These are phyloP conservation scores for Hypoxylon sp. DNA, from an alignment of 2,329 filamentous ascomycete genomes.

Conservation along the genomic window DNA sequence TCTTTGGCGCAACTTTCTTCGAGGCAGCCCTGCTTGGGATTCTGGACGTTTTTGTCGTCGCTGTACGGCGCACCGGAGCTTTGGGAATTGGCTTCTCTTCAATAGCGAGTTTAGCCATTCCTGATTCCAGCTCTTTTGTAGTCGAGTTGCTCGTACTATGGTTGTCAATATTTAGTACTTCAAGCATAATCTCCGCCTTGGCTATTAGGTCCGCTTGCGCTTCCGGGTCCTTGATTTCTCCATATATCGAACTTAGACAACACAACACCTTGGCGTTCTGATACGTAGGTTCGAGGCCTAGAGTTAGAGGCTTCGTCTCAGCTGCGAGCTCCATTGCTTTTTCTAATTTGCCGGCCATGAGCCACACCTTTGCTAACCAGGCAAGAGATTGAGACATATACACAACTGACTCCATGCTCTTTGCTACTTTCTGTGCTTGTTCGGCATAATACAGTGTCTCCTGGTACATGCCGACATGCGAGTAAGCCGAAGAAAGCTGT, in stretches of 20 bases:
- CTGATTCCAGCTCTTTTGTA: constrained; percentile 55
- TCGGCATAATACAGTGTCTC: constrained; percentile 92
- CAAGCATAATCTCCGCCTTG: constrained; percentile 65
- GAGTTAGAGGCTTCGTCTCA: constrained; percentile 67
- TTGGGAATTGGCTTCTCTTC: constrained; percentile 52
- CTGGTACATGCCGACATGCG: constrained; percentile 86
- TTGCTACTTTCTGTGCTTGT: constrained; percentile 83
- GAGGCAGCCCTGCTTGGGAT: constrained; percentile 48
- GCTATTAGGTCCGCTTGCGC: constrained; percentile 61
- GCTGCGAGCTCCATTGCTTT: constrained; percentile 70
- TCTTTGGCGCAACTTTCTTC: constrained; percentile 52
- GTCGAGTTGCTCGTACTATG: constrained; percentile 24
- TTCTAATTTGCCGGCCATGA: constrained; percentile 70
- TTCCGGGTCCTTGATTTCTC: constrained; percentile 63
- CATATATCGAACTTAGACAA: constrained; percentile 69
- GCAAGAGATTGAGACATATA: constrained; percentile 68
- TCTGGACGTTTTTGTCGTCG: constrained; percentile 44
- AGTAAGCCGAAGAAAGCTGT: constrained; percentile 83
- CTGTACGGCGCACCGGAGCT: constrained; percentile 39
- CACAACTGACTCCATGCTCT: constrained; percentile 74
- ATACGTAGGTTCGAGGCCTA: constrained; percentile 61
- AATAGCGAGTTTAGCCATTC: constrained; percentile 55
- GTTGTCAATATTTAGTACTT: constrained; percentile 52
- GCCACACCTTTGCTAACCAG: constrained; percentile 69
- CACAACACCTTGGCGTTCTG: constrained; percentile 65